Base-by-base conservation (phyloP, 2,329 filamentous ascomycete species). In the Emericellopsis cladophorae region DNA sequence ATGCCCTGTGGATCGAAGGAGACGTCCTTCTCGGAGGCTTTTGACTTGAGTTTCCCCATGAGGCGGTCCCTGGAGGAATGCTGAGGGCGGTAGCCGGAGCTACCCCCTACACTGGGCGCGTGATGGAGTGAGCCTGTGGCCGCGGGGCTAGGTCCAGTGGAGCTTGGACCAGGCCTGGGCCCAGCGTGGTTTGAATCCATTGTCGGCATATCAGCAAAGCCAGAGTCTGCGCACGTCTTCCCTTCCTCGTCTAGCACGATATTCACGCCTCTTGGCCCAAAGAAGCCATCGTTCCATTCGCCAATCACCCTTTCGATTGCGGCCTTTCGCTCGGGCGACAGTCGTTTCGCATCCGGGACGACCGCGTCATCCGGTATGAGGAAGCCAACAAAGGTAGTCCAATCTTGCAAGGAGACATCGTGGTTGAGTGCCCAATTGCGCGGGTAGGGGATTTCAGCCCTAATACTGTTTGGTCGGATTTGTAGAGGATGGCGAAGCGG, bases 211-310 rank as follows among this genome's bases (percentile, higher is more conserved):
- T 35, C 32, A 9, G 26, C 3, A 12, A 29, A 12, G 3, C 26
- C 26, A 12, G 8, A 9, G 26, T 12, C 26, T 9, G 8, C 12
- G 26, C 6, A 3, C 26, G 7, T 9, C 26, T 7, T 3, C 9
- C 26, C 26, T 29, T 47, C 41, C 1, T 46, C 47, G 16, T 53
- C 45, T 4, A 67, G 48, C 1, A 50, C 54, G 33, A 78, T 60
- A 3, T 48, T 54, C 9, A 77, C 55, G 12, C 67, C 67, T 10
- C 74, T 59, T 2, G 68, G 70, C 1, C 48, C 55, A 43, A 78
- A 79, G 54, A 78, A 77, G 4, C 66, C 64, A 4, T 64, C 60
- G 46, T 79, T 78, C 74, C 74, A 79, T 48, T 76, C 68, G 36
- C 58, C 51, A 2, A 73, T 58, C 0, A 66, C 68, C 2, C 55